phyloP scores from a whole-genome alignment of 257 asterid genomes.

The Lithospermum erythrorhizon region DNA sequence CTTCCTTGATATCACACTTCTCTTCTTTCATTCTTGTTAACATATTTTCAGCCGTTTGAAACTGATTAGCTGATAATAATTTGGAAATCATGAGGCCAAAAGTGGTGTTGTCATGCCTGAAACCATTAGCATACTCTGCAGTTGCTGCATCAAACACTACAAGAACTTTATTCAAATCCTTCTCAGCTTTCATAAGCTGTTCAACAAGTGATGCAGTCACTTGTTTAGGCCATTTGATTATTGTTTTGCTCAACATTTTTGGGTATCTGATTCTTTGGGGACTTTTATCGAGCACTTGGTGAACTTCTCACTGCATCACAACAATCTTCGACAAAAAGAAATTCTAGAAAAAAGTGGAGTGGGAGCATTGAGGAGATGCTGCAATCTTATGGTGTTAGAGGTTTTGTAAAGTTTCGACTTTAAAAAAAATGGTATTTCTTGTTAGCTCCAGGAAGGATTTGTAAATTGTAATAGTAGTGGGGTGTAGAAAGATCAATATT shows the following conservation, averaged over 20 bases:
- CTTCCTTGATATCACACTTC: slow-evolving; percentile 45
- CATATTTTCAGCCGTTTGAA: slow-evolving; percentile 55
- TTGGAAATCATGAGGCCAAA: slow-evolving; percentile 49
- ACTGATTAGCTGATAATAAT: slow-evolving; percentile 60
- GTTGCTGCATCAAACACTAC: slow-evolving; percentile 84
- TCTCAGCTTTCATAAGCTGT: slow-evolving; percentile 60
- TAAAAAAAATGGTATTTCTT: too few relatives aligned
- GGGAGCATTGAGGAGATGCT: too few relatives aligned
- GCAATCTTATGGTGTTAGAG: too few relatives aligned
- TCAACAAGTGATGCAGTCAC: slow-evolving; percentile 61
- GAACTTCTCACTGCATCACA: too few relatives aligned
- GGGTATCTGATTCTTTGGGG: neutral
- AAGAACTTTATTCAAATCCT: slow-evolving; percentile 61
- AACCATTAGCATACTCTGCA: slow-evolving; percentile 69
- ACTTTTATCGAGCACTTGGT: neutral
- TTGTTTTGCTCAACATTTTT: slow-evolving; percentile 35
- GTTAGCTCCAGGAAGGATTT: too few relatives aligned
- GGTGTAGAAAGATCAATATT: too few relatives aligned
- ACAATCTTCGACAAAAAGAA: too few relatives aligned
- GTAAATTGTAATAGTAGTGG: too few relatives aligned
- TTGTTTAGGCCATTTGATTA: slow-evolving; percentile 71
- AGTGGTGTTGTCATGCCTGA: slow-evolving; percentile 50
- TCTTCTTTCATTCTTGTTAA: slow-evolving; percentile 66
- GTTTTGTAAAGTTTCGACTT: too few relatives aligned
- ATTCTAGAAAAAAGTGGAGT: too few relatives aligned